Conservation (phyloP, 1,139 yeast genomes). For the Meyerozyma sp. region DNA sequence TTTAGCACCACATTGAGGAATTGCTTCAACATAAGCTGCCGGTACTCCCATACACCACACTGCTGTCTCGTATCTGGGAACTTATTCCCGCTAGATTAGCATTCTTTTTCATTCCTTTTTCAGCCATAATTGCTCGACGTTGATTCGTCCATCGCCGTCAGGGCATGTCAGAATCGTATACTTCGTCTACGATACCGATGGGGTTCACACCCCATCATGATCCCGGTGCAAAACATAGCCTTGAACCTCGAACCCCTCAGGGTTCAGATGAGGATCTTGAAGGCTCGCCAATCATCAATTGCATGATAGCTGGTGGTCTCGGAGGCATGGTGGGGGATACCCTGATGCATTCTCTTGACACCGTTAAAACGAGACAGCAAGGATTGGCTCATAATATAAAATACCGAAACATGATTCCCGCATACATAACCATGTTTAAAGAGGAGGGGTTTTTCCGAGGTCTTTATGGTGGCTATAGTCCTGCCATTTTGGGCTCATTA, state of each 20-base stretch:
- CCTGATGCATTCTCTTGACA: constrained; percentile 90
- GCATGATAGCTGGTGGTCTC: constrained; percentile 84
- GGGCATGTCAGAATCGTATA: constrained; percentile 26
- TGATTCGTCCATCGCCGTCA: neutral
- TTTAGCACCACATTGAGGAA: neutral
- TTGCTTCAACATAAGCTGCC: neutral
- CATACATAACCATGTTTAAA: constrained; percentile 63
- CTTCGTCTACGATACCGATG: constrained; percentile 43
- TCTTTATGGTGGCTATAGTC: constrained; percentile 84
- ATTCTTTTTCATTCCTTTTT: neutral
- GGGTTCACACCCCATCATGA: constrained; percentile 27
- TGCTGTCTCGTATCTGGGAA: neutral
- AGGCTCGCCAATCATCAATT: constrained; percentile 48
- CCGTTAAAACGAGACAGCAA: constrained; percentile 95
- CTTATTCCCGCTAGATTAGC: neutral
- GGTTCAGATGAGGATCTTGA: constrained; percentile 4
- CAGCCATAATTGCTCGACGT: neutral
- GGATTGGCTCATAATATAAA: constrained; percentile 71
- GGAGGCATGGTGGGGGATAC: constrained; percentile 96
- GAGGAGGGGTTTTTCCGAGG: constrained; percentile 88
- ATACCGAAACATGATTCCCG: constrained; percentile 63
- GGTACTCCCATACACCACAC: no score
- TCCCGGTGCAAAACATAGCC: constrained; percentile 1
- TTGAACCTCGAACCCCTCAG: neutral
- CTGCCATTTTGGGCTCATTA: constrained; percentile 86